phyloP scores from a whole-genome alignment of 2,329 filamentous ascomycete species.

The Colletotrichum truncatum region DNA sequence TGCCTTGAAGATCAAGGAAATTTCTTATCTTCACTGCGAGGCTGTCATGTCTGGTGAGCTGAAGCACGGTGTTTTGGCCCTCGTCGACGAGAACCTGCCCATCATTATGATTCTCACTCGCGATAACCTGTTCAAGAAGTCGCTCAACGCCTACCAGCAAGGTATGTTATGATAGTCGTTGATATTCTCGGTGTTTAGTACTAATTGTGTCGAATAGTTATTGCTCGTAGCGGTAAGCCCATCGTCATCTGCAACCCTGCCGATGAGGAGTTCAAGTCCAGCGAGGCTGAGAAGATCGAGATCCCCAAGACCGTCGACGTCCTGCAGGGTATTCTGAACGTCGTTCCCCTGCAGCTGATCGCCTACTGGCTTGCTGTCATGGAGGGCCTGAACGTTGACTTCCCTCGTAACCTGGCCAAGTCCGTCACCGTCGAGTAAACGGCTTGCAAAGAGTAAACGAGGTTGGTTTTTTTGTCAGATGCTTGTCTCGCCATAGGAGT shows the following conservation, averaged over 20 bases:
- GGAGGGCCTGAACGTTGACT: slow-evolving; percentile 97
- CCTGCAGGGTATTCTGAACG: slow-evolving; percentile 96
- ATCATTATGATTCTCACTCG: slow-evolving; percentile 99
- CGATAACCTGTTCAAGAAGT: slow-evolving; percentile 96
- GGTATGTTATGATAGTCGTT: slow-evolving; percentile 60
- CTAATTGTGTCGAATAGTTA: slow-evolving; percentile 68
- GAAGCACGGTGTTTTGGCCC: slow-evolving; percentile 96
- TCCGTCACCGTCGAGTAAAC: slow-evolving; percentile 96
- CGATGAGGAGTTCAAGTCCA: slow-evolving; percentile 88
- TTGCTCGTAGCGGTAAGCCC: slow-evolving; percentile 93
- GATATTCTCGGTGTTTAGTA: background rate
- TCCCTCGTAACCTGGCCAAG: slow-evolving; percentile 98
- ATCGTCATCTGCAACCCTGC: slow-evolving; percentile 97
- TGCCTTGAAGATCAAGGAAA: slow-evolving; percentile 99
- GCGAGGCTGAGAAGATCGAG: slow-evolving; percentile 96
- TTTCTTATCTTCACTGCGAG: slow-evolving; percentile 99
- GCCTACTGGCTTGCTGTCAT: slow-evolving; percentile 98
- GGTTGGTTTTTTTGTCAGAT: slow-evolving; percentile 15
- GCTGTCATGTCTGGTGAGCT: slow-evolving; percentile 99
- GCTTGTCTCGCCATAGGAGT: slow-evolving; percentile 20
- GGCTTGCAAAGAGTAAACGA: background rate
- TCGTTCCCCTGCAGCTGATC: slow-evolving; percentile 96
- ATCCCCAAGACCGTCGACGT: slow-evolving; percentile 95
- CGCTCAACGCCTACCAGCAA: slow-evolving; percentile 99
- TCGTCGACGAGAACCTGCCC: slow-evolving; percentile 97